phyloP scores from a whole-genome alignment of 495 filamentous ascomycete genomes.

The Podospora anserina region DNA sequence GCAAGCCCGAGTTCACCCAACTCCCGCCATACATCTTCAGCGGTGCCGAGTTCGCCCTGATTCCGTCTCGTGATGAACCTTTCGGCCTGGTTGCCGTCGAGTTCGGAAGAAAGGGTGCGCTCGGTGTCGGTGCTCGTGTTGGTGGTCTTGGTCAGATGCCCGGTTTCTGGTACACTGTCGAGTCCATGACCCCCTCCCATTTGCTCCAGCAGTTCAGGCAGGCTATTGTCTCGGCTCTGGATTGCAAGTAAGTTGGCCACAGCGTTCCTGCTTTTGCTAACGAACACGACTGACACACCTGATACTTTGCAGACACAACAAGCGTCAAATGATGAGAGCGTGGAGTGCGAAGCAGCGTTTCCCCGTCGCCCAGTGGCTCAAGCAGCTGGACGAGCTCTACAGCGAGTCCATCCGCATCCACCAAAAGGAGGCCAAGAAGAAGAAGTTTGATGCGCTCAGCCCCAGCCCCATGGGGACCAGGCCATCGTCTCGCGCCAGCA shows the following conservation, averaged over 20 bases:
- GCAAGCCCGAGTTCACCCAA: slow-evolving; percentile 72
- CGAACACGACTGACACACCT: slow-evolving; percentile 1
- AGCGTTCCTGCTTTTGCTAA: too few species aligned
- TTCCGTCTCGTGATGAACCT: slow-evolving; percentile 75
- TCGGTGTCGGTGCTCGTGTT: slow-evolving; percentile 67
- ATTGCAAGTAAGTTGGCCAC: slow-evolving; percentile 45
- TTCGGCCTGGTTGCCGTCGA: slow-evolving; percentile 81
- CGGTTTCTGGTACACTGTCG: slow-evolving; percentile 70
- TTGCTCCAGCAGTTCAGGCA: slow-evolving; percentile 68
- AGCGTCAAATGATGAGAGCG: slow-evolving; percentile 66
- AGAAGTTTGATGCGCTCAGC: slow-evolving; percentile 29
- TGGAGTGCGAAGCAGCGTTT: slow-evolving; percentile 74
- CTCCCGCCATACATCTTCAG: slow-evolving; percentile 74
- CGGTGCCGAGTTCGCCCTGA: slow-evolving; percentile 75
- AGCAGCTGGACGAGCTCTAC: slow-evolving; percentile 61
- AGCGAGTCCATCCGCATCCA: slow-evolving; percentile 45
- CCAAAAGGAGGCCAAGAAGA: slow-evolving; percentile 36
- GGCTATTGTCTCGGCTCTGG: slow-evolving; percentile 64
- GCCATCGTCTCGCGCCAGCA: slow-evolving; percentile 30
- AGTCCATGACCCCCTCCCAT: slow-evolving; percentile 68
- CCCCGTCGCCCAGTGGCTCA: slow-evolving; percentile 67
- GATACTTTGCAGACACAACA: slow-evolving; percentile 34
- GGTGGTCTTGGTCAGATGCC: slow-evolving; percentile 76
- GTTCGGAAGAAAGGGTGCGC: slow-evolving; percentile 73
- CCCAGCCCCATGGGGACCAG: slow-evolving; percentile 17